Evolutionary conservation across 2,329 filamentous ascomycete species (phyloP).

Genomic region (Tolypocladium capitatum): DNA sequence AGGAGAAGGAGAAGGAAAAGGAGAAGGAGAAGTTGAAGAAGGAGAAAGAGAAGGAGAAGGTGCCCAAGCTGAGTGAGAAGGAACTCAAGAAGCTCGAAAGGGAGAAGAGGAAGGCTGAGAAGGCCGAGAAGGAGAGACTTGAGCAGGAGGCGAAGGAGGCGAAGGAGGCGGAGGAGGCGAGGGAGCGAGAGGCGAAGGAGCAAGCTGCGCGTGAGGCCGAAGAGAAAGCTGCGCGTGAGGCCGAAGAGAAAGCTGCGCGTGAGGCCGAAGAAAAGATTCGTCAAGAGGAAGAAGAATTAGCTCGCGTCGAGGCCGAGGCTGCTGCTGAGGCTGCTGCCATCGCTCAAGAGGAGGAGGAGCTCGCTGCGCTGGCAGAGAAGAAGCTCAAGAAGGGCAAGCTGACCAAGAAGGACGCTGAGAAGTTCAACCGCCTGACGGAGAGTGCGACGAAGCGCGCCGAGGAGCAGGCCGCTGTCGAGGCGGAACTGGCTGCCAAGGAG

Average conservation of each 20-base stretch:
- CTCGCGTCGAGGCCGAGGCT: constrained; percentile 11
- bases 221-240: constrained; percentile 14
- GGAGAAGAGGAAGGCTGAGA: constrained; percentile 28
- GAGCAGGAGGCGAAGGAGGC: constrained; percentile 13
- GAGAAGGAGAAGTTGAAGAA: constrained; percentile 23
- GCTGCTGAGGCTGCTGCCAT: too few species aligned
- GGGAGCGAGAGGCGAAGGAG: constrained; percentile 15
- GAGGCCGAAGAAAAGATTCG: constrained; percentile 17
- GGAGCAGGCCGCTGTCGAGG: constrained; percentile 15
- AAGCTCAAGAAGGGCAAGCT: constrained; percentile 35
- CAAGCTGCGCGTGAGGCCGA: constrained; percentile 14
- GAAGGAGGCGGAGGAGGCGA: constrained; percentile 3
- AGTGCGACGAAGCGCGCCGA: constrained; percentile 22
- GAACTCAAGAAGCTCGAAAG: constrained; percentile 39
- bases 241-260: constrained; percentile 16
- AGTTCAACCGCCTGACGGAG: constrained; percentile 22
- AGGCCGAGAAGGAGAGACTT: constrained; percentile 22
- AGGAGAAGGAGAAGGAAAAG: constrained; percentile 19
- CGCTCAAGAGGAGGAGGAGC: constrained; percentile 22
- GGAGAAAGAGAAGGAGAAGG: constrained; percentile 20
- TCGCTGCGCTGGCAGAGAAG: constrained; percentile 30
- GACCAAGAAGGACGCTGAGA: constrained; percentile 32
- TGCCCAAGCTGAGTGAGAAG: constrained; percentile 33
- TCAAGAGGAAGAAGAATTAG: constrained; percentile 14
- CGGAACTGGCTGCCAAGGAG: constrained; percentile 17